Evolutionary conservation across 2,329 filamentous ascomycete species (phyloP).

Genomic region (Fusarium sp.): DNA sequence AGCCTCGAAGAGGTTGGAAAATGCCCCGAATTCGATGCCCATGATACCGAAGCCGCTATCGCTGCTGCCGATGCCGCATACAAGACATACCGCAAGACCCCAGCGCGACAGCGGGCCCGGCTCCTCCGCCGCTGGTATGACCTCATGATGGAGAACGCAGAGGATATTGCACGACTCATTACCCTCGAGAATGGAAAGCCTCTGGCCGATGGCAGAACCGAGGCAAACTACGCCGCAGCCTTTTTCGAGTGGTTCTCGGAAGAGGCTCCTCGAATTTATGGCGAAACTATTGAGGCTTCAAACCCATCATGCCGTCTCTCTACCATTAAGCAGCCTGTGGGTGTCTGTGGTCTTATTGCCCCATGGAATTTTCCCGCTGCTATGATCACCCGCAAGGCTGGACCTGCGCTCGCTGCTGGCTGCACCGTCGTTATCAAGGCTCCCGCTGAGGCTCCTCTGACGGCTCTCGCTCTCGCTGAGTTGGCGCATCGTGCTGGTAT

Average conservation of each 20-base stretch:
- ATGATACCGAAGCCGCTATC: constrained; percentile 80
- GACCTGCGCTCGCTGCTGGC: constrained; percentile 75
- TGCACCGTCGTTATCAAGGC: constrained; percentile 89
- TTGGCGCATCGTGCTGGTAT: constrained; percentile 87
- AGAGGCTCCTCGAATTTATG: constrained; percentile 69
- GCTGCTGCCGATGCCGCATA: constrained; percentile 73
- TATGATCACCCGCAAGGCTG: constrained; percentile 66
- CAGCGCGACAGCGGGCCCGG: constrained; percentile 71
- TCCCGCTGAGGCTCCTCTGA: constrained; percentile 91
- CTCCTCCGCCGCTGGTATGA: constrained; percentile 77
- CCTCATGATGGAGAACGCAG: constrained; percentile 75
- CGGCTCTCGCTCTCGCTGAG: constrained; percentile 86
- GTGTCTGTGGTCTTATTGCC: constrained; percentile 55
- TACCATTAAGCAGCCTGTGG: constrained; percentile 54
- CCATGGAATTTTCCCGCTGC: constrained; percentile 72
- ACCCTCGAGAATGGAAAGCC: constrained; percentile 82
- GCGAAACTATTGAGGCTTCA: constrained; percentile 67
- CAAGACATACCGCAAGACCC: constrained; percentile 71
- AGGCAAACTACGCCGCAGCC: constrained; percentile 70
- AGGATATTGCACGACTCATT: constrained; percentile 77
- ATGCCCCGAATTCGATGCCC: constrained; percentile 79
- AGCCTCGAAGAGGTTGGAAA: constrained; percentile 77
- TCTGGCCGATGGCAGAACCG: constrained; percentile 71
- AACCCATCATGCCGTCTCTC: constrained; percentile 69
- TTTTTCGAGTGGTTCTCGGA: constrained; percentile 78